A percentile compares a stretch with the other conserved stretches of the same genome.
These are phyloP conservation scores for Pinus tabuliformis DNA, from an alignment of 75 land plant species.

Conservation along the genomic window DNA sequence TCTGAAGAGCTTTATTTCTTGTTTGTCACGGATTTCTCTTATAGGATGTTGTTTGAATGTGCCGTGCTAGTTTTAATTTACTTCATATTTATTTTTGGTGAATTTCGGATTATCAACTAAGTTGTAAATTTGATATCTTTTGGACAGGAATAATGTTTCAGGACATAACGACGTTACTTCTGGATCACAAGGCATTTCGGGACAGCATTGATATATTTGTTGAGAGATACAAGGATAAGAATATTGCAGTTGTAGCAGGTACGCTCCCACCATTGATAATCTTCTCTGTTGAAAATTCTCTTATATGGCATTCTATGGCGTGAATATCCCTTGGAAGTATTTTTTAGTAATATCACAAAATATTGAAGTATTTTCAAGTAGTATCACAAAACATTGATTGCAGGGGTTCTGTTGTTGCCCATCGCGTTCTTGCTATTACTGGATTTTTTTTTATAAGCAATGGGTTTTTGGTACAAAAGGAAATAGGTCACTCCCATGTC, in stretches of 20 bases:
- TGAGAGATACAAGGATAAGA: conserved; percentile 65
- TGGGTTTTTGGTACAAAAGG: no score
- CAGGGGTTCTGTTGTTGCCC: no score
- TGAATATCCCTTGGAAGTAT: no score
- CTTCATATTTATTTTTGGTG: conserved; percentile 6
- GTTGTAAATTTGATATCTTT: no score
- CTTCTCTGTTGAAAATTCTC: no score
- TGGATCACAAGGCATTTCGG: conserved; percentile 72
- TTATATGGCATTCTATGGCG: no score
- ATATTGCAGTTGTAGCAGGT: conserved; percentile 83
- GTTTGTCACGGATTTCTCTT: neutral
- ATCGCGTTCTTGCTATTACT: no score
- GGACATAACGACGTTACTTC: conserved; percentile 82
- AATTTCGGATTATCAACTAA: neutral
- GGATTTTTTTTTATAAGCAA: no score
- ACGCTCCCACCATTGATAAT: neutral
- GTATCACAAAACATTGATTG: no score
- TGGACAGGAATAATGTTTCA: conserved; percentile 79
- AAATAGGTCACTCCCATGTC: no score
- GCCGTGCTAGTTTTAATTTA: neutral
- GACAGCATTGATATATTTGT: conserved; percentile 86
- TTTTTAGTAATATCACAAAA: no score
- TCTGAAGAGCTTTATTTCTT: neutral
- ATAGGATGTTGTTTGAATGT: neutral
- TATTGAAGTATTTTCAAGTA: no score